Base-by-base conservation (phyloP, 169 alveolate genomes). In the Cryptosporidium baileyi region DNA sequence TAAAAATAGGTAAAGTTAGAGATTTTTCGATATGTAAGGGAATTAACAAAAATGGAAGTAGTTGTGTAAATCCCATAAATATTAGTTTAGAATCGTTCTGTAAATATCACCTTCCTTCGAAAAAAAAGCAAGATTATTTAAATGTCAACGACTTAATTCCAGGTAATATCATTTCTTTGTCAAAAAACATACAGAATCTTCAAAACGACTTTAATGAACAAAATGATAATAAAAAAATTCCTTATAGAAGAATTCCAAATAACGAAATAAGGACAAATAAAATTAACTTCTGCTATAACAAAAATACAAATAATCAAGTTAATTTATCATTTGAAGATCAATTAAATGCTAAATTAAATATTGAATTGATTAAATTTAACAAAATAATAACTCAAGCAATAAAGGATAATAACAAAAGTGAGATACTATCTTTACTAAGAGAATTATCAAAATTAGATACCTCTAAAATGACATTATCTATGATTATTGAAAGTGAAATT, bases 21-120 rank as follows among this genome's bases (percentile, higher is more conserved):
- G 85, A 54, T 22, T 57, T 74, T 45, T 52, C 74, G 19, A 32
- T 74, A 32, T 74, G 85, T 41, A 74, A 41, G 6, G 85, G 74
- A 4, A 38, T 34, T 11, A 74, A 28, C 34, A 51, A 17, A 52
- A 59, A 41, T 54, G 85, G 85, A 57, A 54, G 60, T 5, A 4
- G 22, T 13, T 74, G 85, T n/a, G 6, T 47, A 34, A 74, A 74
- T 74, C 85, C 85, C 1, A 40, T 74, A 38, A 59, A 52, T n/a
- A 19, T 51, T 5, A 51, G 32, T 32, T 34, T 26, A 32, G 41
- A 51, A 8, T 36, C 30, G 8, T 34, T 74, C n/a, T 74, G 85
- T 22, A 36, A 52, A 34, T 19, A 74, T 15, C 85, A 74, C 38
- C 24, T 15, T n/a, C 28, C 60, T 26, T 22, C 19, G 3, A 51